These are phyloP conservation scores for Copromyces sp. DNA, from an alignment of 495 filamentous ascomycete genomes.

Conservation along the genomic window DNA sequence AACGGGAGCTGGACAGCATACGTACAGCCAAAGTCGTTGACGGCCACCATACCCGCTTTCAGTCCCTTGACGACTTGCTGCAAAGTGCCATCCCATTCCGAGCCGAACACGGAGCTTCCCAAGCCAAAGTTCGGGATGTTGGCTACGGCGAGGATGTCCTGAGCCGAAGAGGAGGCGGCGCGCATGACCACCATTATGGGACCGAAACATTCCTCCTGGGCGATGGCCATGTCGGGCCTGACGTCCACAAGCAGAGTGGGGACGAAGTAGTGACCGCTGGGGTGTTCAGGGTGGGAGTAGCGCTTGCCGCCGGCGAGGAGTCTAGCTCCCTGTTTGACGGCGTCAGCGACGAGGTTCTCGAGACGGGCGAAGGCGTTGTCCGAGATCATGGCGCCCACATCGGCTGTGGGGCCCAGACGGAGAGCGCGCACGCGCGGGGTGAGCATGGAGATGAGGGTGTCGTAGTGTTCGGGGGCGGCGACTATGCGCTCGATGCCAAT, in stretches of 20 bases:
- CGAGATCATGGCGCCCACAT: slow-evolving; percentile 88
- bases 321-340: slow-evolving; percentile 64
- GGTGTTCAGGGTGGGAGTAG: slow-evolving; percentile 55
- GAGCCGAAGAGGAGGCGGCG: slow-evolving; percentile 39
- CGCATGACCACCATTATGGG: slow-evolving; percentile 80
- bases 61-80: slow-evolving; percentile 51
- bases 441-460: slow-evolving; percentile 58
- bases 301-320: slow-evolving; percentile 76
- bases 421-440: slow-evolving; percentile 59
- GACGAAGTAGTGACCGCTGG: slow-evolving; percentile 78
- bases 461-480: slow-evolving; percentile 63
- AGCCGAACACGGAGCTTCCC: slow-evolving; percentile 75
- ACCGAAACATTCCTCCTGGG: slow-evolving; percentile 84
- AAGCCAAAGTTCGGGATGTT: slow-evolving; percentile 72
- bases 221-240: slow-evolving; percentile 66
- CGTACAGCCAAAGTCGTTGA: slow-evolving; percentile 89
- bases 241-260: slow-evolving; percentile 89
- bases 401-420: slow-evolving; percentile 52
- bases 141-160: slow-evolving; percentile 56
- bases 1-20: slow-evolving; percentile 93
- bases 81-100: slow-evolving; percentile 32
- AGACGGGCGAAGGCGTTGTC: slow-evolving; percentile 56
- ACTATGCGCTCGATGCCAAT: slow-evolving; percentile 93
- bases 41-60: slow-evolving; percentile 76
- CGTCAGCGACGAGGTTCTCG: slow-evolving; percentile 63